Percentiles rank a stretch among this genome's conserved stretches.
Conservation (phyloP, 2,329 filamentous ascomycete genomes). For the Cyclaneusma minus region DNA sequence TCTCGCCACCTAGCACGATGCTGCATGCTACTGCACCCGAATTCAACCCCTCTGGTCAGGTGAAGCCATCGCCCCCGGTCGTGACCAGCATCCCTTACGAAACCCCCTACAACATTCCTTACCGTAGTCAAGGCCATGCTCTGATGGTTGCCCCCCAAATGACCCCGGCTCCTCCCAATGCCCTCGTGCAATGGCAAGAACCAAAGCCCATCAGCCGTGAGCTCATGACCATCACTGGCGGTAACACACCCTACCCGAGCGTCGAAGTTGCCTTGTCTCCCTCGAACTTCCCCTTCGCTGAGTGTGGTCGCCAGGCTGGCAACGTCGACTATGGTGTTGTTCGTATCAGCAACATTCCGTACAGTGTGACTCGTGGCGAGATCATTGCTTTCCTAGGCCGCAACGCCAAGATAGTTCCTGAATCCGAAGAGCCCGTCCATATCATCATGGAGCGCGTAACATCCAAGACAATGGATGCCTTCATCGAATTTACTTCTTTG, state of each 20-base stretch:
- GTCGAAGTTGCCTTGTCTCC: constrained; percentile 14
- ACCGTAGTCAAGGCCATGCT: too few relatives aligned
- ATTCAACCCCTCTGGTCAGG: too few relatives aligned
- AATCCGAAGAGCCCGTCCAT: constrained; percentile 37
- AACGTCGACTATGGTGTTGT: constrained; percentile 18
- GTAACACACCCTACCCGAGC: constrained; percentile 10
- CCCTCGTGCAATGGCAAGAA: too few relatives aligned
- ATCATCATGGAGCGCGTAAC: constrained; percentile 50
- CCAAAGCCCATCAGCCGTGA: too few relatives aligned
- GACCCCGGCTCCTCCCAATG: too few relatives aligned
- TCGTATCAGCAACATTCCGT: constrained; percentile 34
- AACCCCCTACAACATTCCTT: too few relatives aligned
- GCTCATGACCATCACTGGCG: constrained; percentile 12
- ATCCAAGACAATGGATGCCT: constrained; percentile 46
- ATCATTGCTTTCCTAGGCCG: constrained; percentile 43
- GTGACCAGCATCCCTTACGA: too few relatives aligned
- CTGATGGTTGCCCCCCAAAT: too few relatives aligned
- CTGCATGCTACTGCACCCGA: too few relatives aligned
- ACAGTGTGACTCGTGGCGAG: constrained; percentile 34
- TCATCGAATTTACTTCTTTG: constrained; percentile 37
- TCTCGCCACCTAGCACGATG: too few relatives aligned
- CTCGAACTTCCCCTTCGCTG: constrained; percentile 19
- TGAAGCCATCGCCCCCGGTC: too few relatives aligned
- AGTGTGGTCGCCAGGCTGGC: constrained; percentile 15
- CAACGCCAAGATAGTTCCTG: constrained; percentile 37